Evolutionary conservation across 2,329 filamentous ascomycete genomes (phyloP).

Genomic region (Colletotrichum kahawae): DNA sequence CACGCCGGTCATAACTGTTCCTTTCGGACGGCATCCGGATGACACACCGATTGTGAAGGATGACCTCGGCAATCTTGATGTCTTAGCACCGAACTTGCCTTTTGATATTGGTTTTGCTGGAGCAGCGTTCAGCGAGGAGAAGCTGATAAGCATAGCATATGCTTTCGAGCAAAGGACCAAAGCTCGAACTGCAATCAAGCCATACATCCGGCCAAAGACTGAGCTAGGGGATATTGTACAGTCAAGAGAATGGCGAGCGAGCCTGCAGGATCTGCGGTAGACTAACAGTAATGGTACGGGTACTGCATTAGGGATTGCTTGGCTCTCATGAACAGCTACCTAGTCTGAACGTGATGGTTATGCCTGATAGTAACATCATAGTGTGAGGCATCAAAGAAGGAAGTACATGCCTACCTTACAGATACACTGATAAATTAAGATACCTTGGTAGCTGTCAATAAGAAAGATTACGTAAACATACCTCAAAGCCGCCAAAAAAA

Average conservation of each 20-base stretch:
- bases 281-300: too few relatives aligned
- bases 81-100: slow-evolving; percentile 56
- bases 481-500: too few relatives aligned
- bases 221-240: slow-evolving; percentile 17
- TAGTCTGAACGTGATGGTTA: too few relatives aligned
- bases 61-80: slow-evolving; percentile 54
- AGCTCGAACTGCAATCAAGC: slow-evolving; percentile 30
- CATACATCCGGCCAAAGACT: slow-evolving; percentile 32
- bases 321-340: too few relatives aligned
- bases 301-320: too few relatives aligned
- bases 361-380: too few relatives aligned
- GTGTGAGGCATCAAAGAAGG: too few relatives aligned
- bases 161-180: slow-evolving; percentile 68
- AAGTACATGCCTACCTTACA: too few relatives aligned
- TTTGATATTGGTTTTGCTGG: slow-evolving; percentile 71
- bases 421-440: too few relatives aligned
- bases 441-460: too few relatives aligned
- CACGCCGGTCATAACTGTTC: slow-evolving; percentile 66
- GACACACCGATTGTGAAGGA: slow-evolving; percentile 52
- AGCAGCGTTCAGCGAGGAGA: slow-evolving; percentile 63
- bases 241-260: background rate
- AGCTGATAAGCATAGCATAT: slow-evolving; percentile 69
- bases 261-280: background rate
- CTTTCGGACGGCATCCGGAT: slow-evolving; percentile 61
- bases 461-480: too few relatives aligned